Percentiles rank a stretch among this genome's conserved stretches.
Conservation (phyloP, 169 alveolate species). For the Plasmodium inui region DNA sequence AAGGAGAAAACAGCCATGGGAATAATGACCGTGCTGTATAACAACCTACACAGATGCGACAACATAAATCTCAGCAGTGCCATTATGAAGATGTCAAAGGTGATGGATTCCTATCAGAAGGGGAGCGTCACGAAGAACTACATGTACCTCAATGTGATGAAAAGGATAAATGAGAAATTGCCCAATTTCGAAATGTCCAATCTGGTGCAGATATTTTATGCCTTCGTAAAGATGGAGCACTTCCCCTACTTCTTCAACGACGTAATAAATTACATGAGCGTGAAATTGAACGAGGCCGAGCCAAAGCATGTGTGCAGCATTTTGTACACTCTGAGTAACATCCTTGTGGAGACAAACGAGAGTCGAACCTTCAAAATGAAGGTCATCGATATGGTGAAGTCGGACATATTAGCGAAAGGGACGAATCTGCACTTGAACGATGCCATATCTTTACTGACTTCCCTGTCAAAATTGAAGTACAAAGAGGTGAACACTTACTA, state of each 20-base stretch:
- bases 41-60: conserved; percentile 49
- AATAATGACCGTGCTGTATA: conserved; percentile 42
- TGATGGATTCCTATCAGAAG: conserved; percentile 64
- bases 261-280: conserved; percentile 25
- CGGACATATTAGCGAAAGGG: not conserved
- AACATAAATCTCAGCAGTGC: conserved; percentile 66
- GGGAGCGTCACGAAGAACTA: conserved; percentile 39
- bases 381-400: conserved; percentile 26
- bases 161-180: conserved; percentile 41
- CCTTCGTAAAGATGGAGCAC: conserved; percentile 54
- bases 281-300: conserved; percentile 9
- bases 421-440: conserved; percentile 27
- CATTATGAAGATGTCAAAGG: conserved; percentile 30
- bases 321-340: conserved; percentile 52
- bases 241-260: conserved; percentile 56
- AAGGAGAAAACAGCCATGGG: conserved; percentile 63
- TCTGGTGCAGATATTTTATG: conserved; percentile 51
- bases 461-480: conserved; percentile 59
- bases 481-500: conserved; percentile 44
- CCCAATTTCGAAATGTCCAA: conserved; percentile 17
- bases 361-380: conserved; percentile 57
- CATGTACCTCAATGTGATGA: conserved; percentile 48
- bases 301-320: conserved; percentile 63
- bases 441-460: conserved; percentile 45
- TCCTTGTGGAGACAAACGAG: conserved; percentile 67